Evolutionary conservation across 805 yeast genomes (phyloP).

Genomic region (Debaryomyces prosopidis): DNA sequence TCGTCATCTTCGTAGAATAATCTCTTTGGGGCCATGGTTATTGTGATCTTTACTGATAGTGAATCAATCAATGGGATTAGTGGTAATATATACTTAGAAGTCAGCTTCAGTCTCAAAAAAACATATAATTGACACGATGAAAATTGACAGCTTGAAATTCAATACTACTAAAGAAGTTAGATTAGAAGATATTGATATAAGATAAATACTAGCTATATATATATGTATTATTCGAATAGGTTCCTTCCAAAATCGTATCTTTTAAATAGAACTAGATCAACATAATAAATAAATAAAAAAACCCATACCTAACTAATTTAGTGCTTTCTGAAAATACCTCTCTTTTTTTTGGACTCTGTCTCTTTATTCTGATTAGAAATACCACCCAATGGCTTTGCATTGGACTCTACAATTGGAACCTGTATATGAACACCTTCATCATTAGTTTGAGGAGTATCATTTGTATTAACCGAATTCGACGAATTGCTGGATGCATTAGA

Average conservation of each 20-base stretch:
- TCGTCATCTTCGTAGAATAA: constrained; percentile 57
- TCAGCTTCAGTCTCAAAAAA: no score
- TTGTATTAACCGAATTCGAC: constrained; percentile 17
- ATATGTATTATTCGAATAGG: no score
- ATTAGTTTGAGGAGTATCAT: constrained; percentile 24
- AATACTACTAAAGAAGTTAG: no score
- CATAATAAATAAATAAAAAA: constrained; percentile 1
- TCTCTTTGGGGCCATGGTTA: constrained; percentile 24
- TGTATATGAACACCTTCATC: constrained; percentile 17
- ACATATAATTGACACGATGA: no score
- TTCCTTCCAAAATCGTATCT: background rate
- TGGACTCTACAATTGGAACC: constrained; percentile 11
- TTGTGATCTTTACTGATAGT: no score
- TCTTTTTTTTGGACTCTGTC: constrained; percentile 26
- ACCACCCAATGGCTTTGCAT: constrained; percentile 31
- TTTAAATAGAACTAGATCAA: constrained; percentile 1
- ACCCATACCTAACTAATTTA: background rate
- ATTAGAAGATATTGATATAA: no score
- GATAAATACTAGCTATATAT: no score
- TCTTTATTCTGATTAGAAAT: constrained; percentile 18
- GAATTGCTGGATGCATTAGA: constrained; percentile 22
- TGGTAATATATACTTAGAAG: no score
- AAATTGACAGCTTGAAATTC: no score
- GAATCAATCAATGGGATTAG: no score
- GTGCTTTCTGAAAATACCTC: constrained; percentile 26